Evolutionary conservation across 108 stramenopile species (phyloP), one percentile per base, ranked within the genome.

Genomic region (Heterococcus sp.): DNA sequence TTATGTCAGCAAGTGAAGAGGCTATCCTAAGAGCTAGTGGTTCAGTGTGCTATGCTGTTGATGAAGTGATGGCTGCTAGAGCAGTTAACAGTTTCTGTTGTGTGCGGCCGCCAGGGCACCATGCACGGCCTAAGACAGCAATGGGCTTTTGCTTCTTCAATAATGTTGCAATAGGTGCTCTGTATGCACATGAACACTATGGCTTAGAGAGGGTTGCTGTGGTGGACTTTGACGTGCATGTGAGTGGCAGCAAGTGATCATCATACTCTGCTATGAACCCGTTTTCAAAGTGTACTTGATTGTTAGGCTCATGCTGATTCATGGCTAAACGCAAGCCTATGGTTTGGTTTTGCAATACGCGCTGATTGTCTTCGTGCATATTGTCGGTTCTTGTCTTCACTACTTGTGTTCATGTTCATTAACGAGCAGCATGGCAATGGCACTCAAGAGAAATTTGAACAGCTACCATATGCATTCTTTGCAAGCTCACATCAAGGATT

Each of bases 31-130:
- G 90, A 28, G 90, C 90, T 28, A 87, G 86, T 14, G 90, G 90
- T 30, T 89, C 89, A n/a, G 89, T 85, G 39, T 81, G 80, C 35
- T 34, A 38, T 27, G 80, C 70, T 1, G 80, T 81, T 5, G n/a
- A n/a, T n/a, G n/a, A n/a, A n/a, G n/a, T 81, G 35, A 72, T 81
- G 71, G 68, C 69, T 38, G 79, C 72, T 5, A 5, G 72, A 26
- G 79, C 79, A 2, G 36, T 30, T 1, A 81, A 65, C 64, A 73
- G 65, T 2, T 81, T 73, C 72, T 81, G 79, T 66, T 72, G 91
- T 8, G 92, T 94, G 28, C 88, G 94, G 0, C 94, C 94, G 30
- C 94, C 93, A 3, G 93, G 94, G 29, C 94, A 95, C 86, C 94
- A 95, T 75, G 94, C 94, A 3, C 90, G 91, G 69, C 89, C 86